Evolutionary conservation across 129 eudicot genomes (phyloP), one percentile per base, ranked within the genome.

Genomic region (Flaveria sonorensis): DNA sequence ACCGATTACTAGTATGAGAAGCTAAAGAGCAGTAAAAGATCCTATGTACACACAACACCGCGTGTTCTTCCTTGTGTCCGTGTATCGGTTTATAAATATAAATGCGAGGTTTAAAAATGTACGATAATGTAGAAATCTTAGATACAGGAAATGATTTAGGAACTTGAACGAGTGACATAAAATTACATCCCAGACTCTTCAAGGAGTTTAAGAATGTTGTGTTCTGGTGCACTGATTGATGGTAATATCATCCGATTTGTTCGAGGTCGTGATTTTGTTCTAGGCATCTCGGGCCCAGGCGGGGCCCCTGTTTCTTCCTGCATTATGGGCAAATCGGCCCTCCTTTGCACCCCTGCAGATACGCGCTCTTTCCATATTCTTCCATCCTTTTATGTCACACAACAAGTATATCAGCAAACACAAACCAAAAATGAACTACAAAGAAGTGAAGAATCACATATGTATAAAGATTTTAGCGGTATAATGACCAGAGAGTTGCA

Each of bases 301-400:
- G 83, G 76, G 59, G 3, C 73, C 4, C 68, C 79, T 4, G 30
- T 74, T 30, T 61, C 79, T 71, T 81, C 77, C 60, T 74, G 85
- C 74, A 53, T 73, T 15, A 57, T 10, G 0, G 79, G 75, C 84
- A 87, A 36, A 30, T 90, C 95, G 6, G 81, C 28, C 75, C 96
- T 82, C 77, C 81, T 77, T 46, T 79, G 86, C 18, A 36, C 82
- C 12, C 85, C 90, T 24, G 92, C 90, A 53, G 86, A 86, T 18
- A 90, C 96, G 32, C 98, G 85, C 80, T 93, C 98, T 82, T 87
- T 93, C 98, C 98, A 93, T 80, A 90, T 90, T 79, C 98, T 78
- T 57, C 97, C 98, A 77, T 93, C 97, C 97, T 93, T 28, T 73
- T 24, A 52, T 52, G 70, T 24, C 32, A 30, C 36, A 50, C 50